Evolutionary conservation across 2,329 filamentous ascomycete species (phyloP).

Genomic region (Apiospora rasikravindrae): DNA sequence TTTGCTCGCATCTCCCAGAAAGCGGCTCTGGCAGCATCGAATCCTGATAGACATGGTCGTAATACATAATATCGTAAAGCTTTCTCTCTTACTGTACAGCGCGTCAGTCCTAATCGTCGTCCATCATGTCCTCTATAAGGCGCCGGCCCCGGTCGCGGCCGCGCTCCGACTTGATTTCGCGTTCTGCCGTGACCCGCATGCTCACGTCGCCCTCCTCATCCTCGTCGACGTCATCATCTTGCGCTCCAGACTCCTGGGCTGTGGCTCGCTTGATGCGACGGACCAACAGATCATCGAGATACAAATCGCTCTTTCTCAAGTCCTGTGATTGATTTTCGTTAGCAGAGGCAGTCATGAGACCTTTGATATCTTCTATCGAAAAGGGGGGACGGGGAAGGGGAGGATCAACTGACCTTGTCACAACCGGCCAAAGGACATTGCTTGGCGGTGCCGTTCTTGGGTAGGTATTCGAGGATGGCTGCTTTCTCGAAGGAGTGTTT

Average conservation of each 20-base stretch:
- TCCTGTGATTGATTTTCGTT: slow-evolving; percentile 41
- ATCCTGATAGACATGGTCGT: background rate
- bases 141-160: slow-evolving; percentile 23
- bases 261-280: slow-evolving; percentile 62
- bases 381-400: background rate
- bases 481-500: slow-evolving; percentile 74
- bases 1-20: background rate
- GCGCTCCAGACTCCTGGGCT: slow-evolving; percentile 47
- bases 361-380: background rate
- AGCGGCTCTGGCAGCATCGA: background rate
- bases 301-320: slow-evolving; percentile 58
- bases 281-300: slow-evolving; percentile 59
- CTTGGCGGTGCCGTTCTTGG: slow-evolving; percentile 31
- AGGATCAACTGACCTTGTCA: slow-evolving; percentile 49
- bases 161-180: slow-evolving; percentile 30
- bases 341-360: background rate
- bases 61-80: slow-evolving; percentile 13
- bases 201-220: slow-evolving; percentile 40
- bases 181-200: slow-evolving; percentile 26
- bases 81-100: background rate
- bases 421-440: slow-evolving; percentile 72
- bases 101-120: background rate
- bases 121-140: slow-evolving; percentile 7
- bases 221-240: slow-evolving; percentile 49
- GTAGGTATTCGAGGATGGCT: slow-evolving; percentile 63